Base-by-base conservation (phyloP, 2,329 filamentous ascomycete genomes). In the Diplocarpon rosae region DNA sequence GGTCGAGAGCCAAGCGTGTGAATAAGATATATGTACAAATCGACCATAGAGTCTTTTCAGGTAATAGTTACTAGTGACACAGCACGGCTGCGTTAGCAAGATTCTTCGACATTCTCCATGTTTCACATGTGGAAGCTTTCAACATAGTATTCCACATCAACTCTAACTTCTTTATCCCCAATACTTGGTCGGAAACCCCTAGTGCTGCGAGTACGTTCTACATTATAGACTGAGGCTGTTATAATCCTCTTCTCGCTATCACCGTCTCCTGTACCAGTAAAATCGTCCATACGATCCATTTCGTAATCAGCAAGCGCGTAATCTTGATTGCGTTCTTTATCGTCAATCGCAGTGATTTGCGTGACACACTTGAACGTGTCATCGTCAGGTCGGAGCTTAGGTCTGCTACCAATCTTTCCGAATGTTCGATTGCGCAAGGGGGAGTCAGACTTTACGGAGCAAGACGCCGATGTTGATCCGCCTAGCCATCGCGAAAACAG, bases 331-430 rank as follows among this genome's bases (percentile, higher is more conserved):
- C 27, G 31, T 37, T 41, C 43, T 31, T 45, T 37, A 3, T n/a
- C 14, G 31, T 48, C 39, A 1, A 33, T 16, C 2, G 29, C 42
- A 4, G 47, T 49, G 12, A 49, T 30, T n/a, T 40, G 24, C 16
- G 47, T 49, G 2, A 29, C 39, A 17, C 39, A 49, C 1, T 40
- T 30, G n/a, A 49, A 39, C 28, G 39, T 46, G 8, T 49, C 47
- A n/a, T 49, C 47, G 6, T 46, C 43, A 1, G 47, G 47, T 28
- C 37, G 24, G 7, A 45, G 40, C n/a, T 32, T 42, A 17, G 32
- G 36, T 27, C 31, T 46, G 15, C 31, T 36, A 16, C 43, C 24
- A n/a, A 49, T 30, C 20, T 46, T 49, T 20, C 43, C 39, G 16
- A 49, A 49, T 10, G 43, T 43, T 13, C 24, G 3, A 13, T 27